These are phyloP conservation scores for Castanea mollissima DNA, from an alignment of 306 rosid species.

Conservation along the genomic window DNA sequence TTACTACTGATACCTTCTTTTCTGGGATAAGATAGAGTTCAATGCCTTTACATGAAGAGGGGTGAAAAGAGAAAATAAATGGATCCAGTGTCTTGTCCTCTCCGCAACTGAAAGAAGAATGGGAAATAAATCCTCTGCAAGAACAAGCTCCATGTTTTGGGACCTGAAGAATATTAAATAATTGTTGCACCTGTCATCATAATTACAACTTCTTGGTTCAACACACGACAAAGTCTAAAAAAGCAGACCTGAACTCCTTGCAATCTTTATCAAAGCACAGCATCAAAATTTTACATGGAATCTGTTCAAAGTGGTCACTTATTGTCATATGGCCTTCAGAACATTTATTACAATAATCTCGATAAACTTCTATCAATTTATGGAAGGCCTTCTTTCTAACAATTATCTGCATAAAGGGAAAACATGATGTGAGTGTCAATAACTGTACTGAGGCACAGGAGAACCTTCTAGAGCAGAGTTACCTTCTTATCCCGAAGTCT, in stretches of 20 bases:
- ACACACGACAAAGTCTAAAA: slow-evolving; percentile 23
- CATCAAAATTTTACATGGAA: slow-evolving; percentile 85
- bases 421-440: slow-evolving; percentile 11
- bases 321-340: slow-evolving; percentile 53
- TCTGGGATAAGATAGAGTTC: slow-evolving; percentile 63
- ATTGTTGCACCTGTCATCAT: slow-evolving; percentile 12
- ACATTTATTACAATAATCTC: slow-evolving; percentile 73
- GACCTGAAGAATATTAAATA: slow-evolving; percentile 42
- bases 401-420: slow-evolving; percentile 49
- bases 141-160: slow-evolving; percentile 76
- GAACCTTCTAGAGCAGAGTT: slow-evolving; percentile 25
- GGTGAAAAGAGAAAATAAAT: slow-evolving; percentile 68
- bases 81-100: slow-evolving; percentile 88
- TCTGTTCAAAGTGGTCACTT: slow-evolving; percentile 63
- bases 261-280: slow-evolving; percentile 90
- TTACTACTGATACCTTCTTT: slow-evolving; percentile 61
- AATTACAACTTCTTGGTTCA: slow-evolving; percentile 19
- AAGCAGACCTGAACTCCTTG: slow-evolving; percentile 79
- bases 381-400: slow-evolving; percentile 74
- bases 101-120: slow-evolving; percentile 56
- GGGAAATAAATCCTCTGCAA: slow-evolving; percentile 74
- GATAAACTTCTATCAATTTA: slow-evolving; percentile 74
- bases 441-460: slow-evolving; percentile 12
- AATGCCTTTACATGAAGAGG: slow-evolving; percentile 66
- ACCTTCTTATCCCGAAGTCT: slow-evolving; percentile 94